These are phyloP conservation scores for Colletotrichum spaethianum DNA, from an alignment of 2,329 filamentous ascomycete genomes.

Conservation along the genomic window DNA sequence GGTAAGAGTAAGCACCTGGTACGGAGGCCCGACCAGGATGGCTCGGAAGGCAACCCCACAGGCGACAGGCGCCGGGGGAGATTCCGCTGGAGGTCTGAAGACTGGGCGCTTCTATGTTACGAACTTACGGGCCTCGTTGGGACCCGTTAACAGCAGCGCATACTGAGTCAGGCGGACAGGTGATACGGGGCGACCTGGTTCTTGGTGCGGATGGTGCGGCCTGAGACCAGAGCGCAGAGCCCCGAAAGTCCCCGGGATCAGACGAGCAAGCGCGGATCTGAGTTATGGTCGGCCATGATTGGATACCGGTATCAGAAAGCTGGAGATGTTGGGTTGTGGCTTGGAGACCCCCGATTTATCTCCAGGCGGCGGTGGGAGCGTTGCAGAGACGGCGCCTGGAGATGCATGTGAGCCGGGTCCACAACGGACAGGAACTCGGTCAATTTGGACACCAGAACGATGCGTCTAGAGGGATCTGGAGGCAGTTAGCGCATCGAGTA, in stretches of 20 bases:
- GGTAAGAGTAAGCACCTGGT: slow-evolving; percentile 37
- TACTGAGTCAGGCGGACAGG: slow-evolving; percentile 19
- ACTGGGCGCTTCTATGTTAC: neutral
- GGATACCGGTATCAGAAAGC: slow-evolving; percentile 22
- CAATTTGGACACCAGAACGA: slow-evolving; percentile 39
- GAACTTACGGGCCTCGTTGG: neutral
- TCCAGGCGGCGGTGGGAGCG: slow-evolving; percentile 9
- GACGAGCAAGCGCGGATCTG: slow-evolving; percentile 29
- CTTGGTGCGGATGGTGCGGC: neutral
- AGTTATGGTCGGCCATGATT: slow-evolving; percentile 4
- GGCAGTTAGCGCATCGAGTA: slow-evolving; percentile 45
- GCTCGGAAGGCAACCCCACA: slow-evolving; percentile 32
- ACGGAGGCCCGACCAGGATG: slow-evolving; percentile 29
- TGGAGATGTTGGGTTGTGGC: slow-evolving; percentile 27
- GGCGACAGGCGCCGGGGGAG: slow-evolving; percentile 22
- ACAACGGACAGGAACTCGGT: slow-evolving; percentile 40
- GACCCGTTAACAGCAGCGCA: slow-evolving; percentile 20
- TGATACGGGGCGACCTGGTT: slow-evolving; percentile 22
- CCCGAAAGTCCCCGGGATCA: slow-evolving; percentile 27
- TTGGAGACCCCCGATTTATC: slow-evolving; percentile 24
- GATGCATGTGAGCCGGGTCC: slow-evolving; percentile 30
- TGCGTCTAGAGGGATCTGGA: slow-evolving; percentile 35
- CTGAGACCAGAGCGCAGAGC: neutral
- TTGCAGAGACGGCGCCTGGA: slow-evolving; percentile 15
- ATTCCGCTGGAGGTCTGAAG: neutral